Evolutionary conservation across 208 protist species (phyloP).

Genomic region (Wallacemonas sp.): DNA sequence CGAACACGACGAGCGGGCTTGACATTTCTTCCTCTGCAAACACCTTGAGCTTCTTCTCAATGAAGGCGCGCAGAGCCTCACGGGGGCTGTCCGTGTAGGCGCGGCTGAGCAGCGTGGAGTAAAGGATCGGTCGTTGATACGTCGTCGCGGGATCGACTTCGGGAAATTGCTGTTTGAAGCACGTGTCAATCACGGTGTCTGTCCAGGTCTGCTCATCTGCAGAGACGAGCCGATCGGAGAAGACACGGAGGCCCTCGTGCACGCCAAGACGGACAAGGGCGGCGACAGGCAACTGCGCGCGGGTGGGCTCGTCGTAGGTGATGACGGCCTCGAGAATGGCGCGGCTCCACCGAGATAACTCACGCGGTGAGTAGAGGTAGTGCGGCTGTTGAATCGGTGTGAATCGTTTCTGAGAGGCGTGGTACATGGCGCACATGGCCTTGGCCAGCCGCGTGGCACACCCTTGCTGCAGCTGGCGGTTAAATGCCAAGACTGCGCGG

Average conservation of each 20-base stretch:
- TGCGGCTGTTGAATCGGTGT: conserved; percentile 96
- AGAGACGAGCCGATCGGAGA: conserved; percentile 94
- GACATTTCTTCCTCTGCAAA: conserved; percentile 99
- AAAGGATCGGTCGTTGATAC: conserved; percentile 95
- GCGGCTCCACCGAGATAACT: conserved; percentile 98
- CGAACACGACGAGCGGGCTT: conserved; percentile 97
- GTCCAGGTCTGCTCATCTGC: conserved; percentile 95
- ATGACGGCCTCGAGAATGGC: conserved; percentile 95
- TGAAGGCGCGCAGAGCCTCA: conserved; percentile 87
- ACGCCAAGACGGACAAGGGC: conserved; percentile 94
- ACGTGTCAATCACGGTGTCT: conserved; percentile 74
- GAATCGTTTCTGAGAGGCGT: conserved; percentile 92
- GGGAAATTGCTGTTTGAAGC: conserved; percentile 86
- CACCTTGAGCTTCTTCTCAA: conserved; percentile 88
- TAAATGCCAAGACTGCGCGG: conserved; percentile 90
- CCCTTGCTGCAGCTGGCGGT: conserved; percentile 50
- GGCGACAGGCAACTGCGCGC: conserved; percentile 36
- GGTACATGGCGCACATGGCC: conserved; percentile 97
- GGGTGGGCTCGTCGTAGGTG: conserved; percentile 59
- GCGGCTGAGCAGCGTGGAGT: conserved; percentile 93
- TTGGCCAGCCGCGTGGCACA: conserved; percentile 69
- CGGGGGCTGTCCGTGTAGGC: conserved; percentile 90
- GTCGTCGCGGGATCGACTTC: conserved; percentile 32
- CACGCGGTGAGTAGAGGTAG: conserved; percentile 99
- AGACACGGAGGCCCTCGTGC: conserved; percentile 98